Evolutionary conservation across 768 basidiomycete genomes (phyloP).

Genomic region (Phaeolepiota aurea): DNA sequence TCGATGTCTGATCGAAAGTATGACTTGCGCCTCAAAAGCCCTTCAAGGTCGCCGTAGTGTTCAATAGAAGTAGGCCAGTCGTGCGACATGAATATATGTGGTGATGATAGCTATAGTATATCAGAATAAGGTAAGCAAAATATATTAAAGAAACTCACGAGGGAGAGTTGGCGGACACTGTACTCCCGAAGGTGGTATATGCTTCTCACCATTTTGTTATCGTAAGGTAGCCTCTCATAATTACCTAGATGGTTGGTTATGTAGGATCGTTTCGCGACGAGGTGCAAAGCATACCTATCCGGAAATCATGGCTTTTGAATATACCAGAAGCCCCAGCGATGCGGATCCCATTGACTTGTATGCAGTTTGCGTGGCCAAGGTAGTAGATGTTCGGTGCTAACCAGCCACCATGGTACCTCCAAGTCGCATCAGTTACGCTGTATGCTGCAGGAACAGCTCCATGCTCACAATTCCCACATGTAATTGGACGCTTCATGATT

Average conservation of each 20-base stretch:
- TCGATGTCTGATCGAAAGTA: constrained; percentile 69
- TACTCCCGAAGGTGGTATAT: constrained; percentile 90
- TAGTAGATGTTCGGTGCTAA: constrained; percentile 95
- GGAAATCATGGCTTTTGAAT: constrained; percentile 72
- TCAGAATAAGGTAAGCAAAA: constrained; percentile 8
- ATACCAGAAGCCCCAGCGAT: constrained; percentile 93
- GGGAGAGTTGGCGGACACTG: constrained; percentile 42
- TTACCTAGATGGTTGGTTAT: constrained; percentile 52
- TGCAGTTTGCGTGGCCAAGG: constrained; percentile 84
- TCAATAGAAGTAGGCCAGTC: constrained; percentile 93
- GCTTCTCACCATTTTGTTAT: constrained; percentile 61
- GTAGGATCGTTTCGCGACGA: not conserved
- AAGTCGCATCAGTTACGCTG: not conserved
- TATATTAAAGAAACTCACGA: not conserved
- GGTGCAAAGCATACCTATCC: constrained; percentile 37
- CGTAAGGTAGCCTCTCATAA: constrained; percentile 78
- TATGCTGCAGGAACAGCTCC: not conserved
- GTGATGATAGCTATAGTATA: constrained; percentile 41
- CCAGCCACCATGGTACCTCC: constrained; percentile 94
- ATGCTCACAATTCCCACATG: constrained; percentile 84
- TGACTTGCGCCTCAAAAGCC: constrained; percentile 66
- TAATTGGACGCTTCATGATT: constrained; percentile 98
- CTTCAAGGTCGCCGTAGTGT: constrained; percentile 61
- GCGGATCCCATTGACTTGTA: constrained; percentile 80
- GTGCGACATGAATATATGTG: constrained; percentile 84